These are phyloP conservation scores for Phellopilus nigrolimitatus DNA, from an alignment of 1,284 basidiomycete species.

Conservation along the genomic window DNA sequence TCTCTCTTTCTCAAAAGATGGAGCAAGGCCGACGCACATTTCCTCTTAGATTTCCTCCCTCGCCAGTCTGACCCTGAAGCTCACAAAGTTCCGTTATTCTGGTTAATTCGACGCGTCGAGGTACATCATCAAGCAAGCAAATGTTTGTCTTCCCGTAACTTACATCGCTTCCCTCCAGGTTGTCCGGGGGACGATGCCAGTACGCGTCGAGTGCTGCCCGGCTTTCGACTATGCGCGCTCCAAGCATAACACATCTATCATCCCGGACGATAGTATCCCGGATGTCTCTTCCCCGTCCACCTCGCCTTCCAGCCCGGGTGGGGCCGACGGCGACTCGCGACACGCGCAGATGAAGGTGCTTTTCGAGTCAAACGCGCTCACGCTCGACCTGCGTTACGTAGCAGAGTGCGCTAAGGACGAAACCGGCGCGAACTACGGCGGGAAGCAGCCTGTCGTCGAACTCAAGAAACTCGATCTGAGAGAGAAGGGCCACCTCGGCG, in stretches of 20 bases:
- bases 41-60: constrained; percentile 66
- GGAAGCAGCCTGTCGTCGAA: constrained; percentile 42
- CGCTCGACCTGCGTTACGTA: constrained; percentile 75
- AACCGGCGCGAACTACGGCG: constrained; percentile 31
- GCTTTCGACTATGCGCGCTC: constrained; percentile 90
- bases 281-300: constrained; percentile 22
- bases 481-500: constrained; percentile 62
- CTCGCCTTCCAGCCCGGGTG: constrained; percentile 17
- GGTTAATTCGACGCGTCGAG: constrained; percentile 86
- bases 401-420: constrained; percentile 44
- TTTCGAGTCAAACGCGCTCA: constrained; percentile 60
- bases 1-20: too few species aligned
- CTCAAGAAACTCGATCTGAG: constrained; percentile 59
- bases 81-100: constrained; percentile 68
- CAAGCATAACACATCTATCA: constrained; percentile 58
- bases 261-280: constrained; percentile 44
- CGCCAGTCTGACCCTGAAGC: constrained; percentile 47
- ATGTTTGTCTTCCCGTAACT: constrained; percentile 2
- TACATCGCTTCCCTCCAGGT: constrained; percentile 36
- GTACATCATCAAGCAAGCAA: constrained; percentile 29
- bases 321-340: constrained; percentile 14
- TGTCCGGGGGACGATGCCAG: constrained; percentile 71
- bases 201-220: constrained; percentile 83
- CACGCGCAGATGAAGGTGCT: constrained; percentile 53
- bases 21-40: not conserved